Evolutionary conservation across 1,139 yeast species (phyloP).

Genomic region (Torulaspora globosa): DNA sequence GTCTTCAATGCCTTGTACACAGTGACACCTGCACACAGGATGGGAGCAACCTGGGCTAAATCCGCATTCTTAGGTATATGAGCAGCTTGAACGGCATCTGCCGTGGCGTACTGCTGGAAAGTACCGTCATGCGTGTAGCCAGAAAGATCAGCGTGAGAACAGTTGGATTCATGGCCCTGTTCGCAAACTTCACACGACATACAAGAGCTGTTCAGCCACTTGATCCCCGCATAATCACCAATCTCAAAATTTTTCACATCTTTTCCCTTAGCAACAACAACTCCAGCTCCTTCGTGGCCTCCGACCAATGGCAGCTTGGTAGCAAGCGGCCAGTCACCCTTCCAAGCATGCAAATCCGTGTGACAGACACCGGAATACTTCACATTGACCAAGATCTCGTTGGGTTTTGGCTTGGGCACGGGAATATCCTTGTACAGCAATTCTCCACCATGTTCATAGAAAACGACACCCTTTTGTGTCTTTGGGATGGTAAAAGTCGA

Average conservation of each 20-base stretch:
- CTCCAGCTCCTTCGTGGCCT: slow-evolving; percentile 84
- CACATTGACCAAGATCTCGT: slow-evolving; percentile 56
- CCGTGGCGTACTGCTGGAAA: slow-evolving; percentile 76
- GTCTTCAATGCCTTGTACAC: slow-evolving; percentile 76
- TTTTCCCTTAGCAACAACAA: slow-evolving; percentile 65
- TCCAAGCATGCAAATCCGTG: slow-evolving; percentile 68
- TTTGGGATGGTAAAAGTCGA: slow-evolving; percentile 58
- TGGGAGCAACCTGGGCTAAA: slow-evolving; percentile 64
- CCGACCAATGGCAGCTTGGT: slow-evolving; percentile 63
- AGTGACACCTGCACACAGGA: slow-evolving; percentile 77
- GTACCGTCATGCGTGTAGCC: slow-evolving; percentile 81
- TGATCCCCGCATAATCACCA: slow-evolving; percentile 71
- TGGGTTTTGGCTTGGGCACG: slow-evolving; percentile 58
- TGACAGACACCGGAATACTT: slow-evolving; percentile 69
- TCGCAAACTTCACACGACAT: slow-evolving; percentile 66
- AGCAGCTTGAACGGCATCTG: slow-evolving; percentile 75
- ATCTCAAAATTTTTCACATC: slow-evolving; percentile 62
- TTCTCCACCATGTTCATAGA: slow-evolving; percentile 48
- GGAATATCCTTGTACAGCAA: slow-evolving; percentile 54
- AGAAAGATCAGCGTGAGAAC: slow-evolving; percentile 63
- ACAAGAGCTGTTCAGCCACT: slow-evolving; percentile 74
- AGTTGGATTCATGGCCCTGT: slow-evolving; percentile 60
- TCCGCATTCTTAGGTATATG: slow-evolving; percentile 62
- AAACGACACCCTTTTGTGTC: slow-evolving; percentile 50
- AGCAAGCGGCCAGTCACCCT: slow-evolving; percentile 64